A percentile compares a stretch with the other conserved stretches of the same genome.
phyloP scores from a whole-genome alignment of 1,284 basidiomycete species.

The Cryptococcus amylolentus region DNA sequence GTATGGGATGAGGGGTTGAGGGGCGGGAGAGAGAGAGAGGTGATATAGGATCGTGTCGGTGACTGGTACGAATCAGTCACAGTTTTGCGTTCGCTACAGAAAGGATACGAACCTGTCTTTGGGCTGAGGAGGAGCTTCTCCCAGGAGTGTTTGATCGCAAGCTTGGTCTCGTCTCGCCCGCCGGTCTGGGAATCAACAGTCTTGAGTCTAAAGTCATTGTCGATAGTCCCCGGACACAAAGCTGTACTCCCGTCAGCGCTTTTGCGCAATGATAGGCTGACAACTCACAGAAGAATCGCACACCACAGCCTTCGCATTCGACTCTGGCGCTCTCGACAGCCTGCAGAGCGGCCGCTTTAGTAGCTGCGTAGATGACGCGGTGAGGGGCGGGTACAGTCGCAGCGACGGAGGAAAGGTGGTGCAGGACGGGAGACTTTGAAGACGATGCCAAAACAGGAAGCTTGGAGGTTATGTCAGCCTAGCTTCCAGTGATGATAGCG shows the following conservation, averaged over 20 bases:
- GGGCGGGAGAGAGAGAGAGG: conserved; percentile 35
- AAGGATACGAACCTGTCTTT: conserved; percentile 24
- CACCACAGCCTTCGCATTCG: conserved; percentile 47
- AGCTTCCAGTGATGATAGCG: neutral
- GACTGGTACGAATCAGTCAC: conserved; percentile 21
- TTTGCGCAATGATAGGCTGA: neutral
- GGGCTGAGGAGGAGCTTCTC: conserved; percentile 40
- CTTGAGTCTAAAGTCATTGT: conserved; percentile 75
- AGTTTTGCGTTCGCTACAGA: neutral
- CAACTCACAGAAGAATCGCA: conserved; percentile 48
- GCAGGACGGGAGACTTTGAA: conserved; percentile 68
- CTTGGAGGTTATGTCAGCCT: conserved; percentile 47
- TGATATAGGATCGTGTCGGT: conserved; percentile 41
- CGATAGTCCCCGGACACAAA: conserved; percentile 51
- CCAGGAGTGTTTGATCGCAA: conserved; percentile 35
- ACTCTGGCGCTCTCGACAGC: conserved; percentile 71
- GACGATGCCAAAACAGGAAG: conserved; percentile 70
- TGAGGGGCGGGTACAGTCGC: conserved; percentile 81
- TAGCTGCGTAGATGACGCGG: conserved; percentile 76
- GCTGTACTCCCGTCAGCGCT: conserved; percentile 16
- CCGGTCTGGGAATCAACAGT: conserved; percentile 55
- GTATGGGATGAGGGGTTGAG: conserved; percentile 41
- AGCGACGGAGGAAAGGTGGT: conserved; percentile 75
- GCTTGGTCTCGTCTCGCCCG: conserved; percentile 33
- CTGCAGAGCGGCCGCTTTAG: conserved; percentile 73